Percentiles rank a stretch among this genome's conserved stretches.
Conservation (phyloP, 108 stramenopile genomes). For the Stephanodiscus triporus region DNA sequence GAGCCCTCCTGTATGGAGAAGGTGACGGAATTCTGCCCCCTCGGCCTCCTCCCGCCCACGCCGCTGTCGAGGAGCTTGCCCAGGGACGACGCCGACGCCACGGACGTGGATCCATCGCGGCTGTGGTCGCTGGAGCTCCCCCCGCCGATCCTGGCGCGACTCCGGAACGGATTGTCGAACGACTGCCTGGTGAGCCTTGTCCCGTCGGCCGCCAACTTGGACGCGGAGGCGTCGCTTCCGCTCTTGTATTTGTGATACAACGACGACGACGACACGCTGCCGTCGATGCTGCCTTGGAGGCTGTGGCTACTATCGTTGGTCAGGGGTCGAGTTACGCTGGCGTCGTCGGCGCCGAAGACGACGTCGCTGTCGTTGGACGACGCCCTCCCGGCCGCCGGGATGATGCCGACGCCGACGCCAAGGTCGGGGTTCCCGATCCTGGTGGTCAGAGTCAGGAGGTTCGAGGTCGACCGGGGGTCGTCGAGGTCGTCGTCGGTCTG, state of each 20-base stretch:
- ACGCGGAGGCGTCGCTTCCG: no score
- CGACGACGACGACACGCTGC: no score
- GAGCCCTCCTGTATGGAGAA: constrained; percentile 15
- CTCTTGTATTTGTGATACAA: no score
- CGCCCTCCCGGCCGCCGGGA: neutral
- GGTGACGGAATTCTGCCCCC: constrained; percentile 16
- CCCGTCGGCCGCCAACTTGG: no score
- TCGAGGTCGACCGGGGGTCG: neutral
- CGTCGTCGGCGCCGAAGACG: neutral
- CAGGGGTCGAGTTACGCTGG: neutral
- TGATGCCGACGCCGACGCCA: neutral
- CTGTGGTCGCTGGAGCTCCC: neutral
- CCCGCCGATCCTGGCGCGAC: neutral
- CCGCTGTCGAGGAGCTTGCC: neutral
- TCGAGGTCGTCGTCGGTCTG: neutral
- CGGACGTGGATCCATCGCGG: neutral
- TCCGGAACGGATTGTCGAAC: constrained; percentile 25
- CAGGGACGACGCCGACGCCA: neutral
- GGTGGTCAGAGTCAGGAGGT: no score
- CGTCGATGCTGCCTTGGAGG: neutral
- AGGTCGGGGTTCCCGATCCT: neutral
- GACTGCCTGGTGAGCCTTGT: constrained; percentile 3
- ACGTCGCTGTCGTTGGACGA: neutral
- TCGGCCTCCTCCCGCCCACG: neutral
- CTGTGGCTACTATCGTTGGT: neutral